Percentiles rank a stretch among this genome's conserved stretches.
Evolutionary conservation across 1,139 yeast species (phyloP).

Genomic region (Geotrichum cucujoidarum): DNA sequence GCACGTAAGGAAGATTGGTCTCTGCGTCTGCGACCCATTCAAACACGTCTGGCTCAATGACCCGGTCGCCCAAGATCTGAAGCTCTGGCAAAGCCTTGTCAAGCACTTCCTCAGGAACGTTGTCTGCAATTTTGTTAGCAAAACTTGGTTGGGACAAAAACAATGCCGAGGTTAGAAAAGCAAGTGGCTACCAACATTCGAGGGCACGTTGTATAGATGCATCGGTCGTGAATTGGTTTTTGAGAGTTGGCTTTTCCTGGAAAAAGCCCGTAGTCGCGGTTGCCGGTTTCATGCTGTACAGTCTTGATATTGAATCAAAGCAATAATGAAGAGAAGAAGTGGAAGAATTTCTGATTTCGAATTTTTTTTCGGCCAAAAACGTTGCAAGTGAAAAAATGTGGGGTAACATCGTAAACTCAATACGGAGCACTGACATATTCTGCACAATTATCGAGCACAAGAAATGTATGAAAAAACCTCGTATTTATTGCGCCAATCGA

Average conservation of each 20-base stretch:
- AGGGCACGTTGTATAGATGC: constrained; percentile 27
- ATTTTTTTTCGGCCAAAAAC: too few species aligned
- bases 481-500: too few species aligned
- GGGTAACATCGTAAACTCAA: too few species aligned
- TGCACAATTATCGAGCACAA: too few species aligned
- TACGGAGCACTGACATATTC: too few species aligned
- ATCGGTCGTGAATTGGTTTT: constrained; percentile 29
- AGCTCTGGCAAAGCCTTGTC: constrained; percentile 23
- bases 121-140: constrained; percentile 5
- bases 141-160: neutral
- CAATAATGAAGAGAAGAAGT: too few species aligned
- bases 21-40: constrained; percentile 35
- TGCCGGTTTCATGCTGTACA: neutral
- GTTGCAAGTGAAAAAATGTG: too few species aligned
- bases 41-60: constrained; percentile 26
- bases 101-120: constrained; percentile 20
- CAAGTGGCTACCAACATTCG: constrained; percentile 13
- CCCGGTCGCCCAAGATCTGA: constrained; percentile 26
- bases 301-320: too few species aligned
- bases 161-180: neutral
- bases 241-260: constrained; percentile 27
- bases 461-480: too few species aligned
- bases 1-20: constrained; percentile 29
- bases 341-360: too few species aligned
- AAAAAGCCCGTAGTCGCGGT: constrained; percentile 29